Evolutionary conservation across 441 rosid genomes (phyloP).

Genomic region (Kokia cookei): DNA sequence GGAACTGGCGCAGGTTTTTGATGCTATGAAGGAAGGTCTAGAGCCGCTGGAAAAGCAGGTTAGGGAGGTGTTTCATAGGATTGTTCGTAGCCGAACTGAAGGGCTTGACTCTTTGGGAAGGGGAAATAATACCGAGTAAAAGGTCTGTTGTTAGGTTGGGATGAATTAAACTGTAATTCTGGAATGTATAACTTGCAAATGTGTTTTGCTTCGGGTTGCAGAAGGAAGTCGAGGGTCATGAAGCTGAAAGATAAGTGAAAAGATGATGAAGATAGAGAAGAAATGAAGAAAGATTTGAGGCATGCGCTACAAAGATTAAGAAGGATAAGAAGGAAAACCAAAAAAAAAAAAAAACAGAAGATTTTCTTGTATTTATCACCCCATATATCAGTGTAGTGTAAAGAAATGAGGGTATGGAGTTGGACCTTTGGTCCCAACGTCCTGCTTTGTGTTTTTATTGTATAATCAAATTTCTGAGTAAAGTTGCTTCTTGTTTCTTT

Average conservation of each 20-base stretch:
- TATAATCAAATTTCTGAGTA: conserved; percentile 37
- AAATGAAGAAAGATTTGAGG: conserved; percentile 6
- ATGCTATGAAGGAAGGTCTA: conserved; percentile 51
- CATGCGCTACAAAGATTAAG: background rate
- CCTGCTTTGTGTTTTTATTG: conserved; percentile 35
- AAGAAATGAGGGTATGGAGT: conserved; percentile 14
- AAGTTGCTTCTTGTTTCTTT: conserved; percentile 28
- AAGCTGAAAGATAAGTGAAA: background rate
- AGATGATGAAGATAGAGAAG: background rate
- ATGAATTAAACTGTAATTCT: background rate
- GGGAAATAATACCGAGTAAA: conserved; percentile 11
- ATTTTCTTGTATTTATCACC: conserved; percentile 26
- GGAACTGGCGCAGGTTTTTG: conserved; percentile 46
- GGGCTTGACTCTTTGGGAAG: conserved; percentile 57
- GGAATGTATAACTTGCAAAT: conserved; percentile 5
- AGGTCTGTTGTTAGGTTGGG: background rate
- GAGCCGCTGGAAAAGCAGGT: conserved; percentile 77
- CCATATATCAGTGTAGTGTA: conserved; percentile 38
- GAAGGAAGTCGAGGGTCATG: background rate
- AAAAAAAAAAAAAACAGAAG: background rate
- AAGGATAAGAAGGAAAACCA: conserved; percentile 19
- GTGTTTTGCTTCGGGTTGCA: conserved; percentile 1
- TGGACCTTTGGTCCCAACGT: conserved; percentile 16
- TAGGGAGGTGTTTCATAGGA: conserved; percentile 77
- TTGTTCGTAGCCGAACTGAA: conserved; percentile 75